Evolutionary conservation across 108 stramenopile species (phyloP).

Genomic region (Cyclotella baltica): DNA sequence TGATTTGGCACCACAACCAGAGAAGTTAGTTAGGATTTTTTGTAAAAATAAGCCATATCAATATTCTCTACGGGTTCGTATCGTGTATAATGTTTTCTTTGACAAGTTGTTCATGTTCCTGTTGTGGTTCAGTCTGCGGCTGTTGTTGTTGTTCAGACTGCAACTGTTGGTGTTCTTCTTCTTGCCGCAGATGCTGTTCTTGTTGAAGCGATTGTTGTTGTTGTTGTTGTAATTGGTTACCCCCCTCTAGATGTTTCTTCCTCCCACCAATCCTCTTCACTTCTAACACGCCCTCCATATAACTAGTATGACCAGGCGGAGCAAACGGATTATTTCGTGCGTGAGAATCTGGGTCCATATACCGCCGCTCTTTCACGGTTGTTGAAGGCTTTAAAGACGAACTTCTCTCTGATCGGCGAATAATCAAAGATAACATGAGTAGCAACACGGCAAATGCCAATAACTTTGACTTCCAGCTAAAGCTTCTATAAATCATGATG

Average conservation of each 20-base stretch:
- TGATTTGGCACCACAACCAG: no score
- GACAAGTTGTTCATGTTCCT: not conserved
- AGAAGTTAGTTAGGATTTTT: no score
- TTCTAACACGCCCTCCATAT: constrained; percentile 26
- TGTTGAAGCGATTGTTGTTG: constrained; percentile 1
- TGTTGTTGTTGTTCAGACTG: not conserved
- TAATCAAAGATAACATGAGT: not conserved
- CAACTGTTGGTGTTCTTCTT: not conserved
- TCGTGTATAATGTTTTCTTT: no score
- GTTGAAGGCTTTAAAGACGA: no score
- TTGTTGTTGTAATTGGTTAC: no score
- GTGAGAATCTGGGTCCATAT: constrained; percentile 17
- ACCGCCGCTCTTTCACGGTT: not conserved
- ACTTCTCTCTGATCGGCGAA: not conserved
- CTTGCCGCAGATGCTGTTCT: not conserved
- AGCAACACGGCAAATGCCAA: not conserved
- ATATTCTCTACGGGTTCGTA: no score
- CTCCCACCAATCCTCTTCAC: constrained; percentile 15
- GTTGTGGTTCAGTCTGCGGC: not conserved
- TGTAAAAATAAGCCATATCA: no score
- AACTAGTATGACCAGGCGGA: constrained; percentile 3
- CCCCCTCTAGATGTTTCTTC: not conserved
- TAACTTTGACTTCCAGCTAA: constrained; percentile 7
- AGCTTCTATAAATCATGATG: not conserved
- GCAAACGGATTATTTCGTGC: constrained; percentile 20